Evolutionary conservation across 23 red algal genomes (phyloP), one percentile per base, ranked within the genome.

Genomic region (Gracilaria vermiculophylla): DNA sequence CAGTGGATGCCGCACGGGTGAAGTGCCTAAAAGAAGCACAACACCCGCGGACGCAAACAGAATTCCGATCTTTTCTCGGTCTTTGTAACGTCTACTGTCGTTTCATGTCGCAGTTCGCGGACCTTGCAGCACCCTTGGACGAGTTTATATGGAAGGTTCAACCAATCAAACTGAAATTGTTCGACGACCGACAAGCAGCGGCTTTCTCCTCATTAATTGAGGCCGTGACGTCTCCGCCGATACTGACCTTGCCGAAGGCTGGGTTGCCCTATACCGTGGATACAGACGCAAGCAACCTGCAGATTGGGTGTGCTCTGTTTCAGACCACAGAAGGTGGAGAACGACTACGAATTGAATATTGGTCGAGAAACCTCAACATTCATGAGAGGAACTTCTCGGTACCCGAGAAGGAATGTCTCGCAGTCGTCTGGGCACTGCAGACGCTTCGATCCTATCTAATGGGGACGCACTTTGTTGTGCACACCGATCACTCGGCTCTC

Each of bases 21-120:
- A 66, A 71, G 3, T 37, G 61, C 24, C 37, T 83, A n/a, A 51
- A 55, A 25, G 33, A 71, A 28, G 48, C 44, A 24, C 17, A 29
- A 27, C 62, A 65, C 32, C 88, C 61, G 34, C 33, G 62, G 21
- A 82, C 33, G 20, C 36, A 69, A 21, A 92, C 53, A 16, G 60
- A 92, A 56, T 23, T 82, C 13, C 57, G 47, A 34, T 81, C 58
- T n/a, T n/a, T n/a, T n/a, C n/a, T n/a, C n/a, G n/a, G n/a, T n/a
- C n/a, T n/a, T n/a, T n/a, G n/a, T n/a, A 81, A 80, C 20, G 32
- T 92, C 8, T 92, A 92, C 44, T 54, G 41, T 50, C 34, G 76
- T 15, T 82, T 92, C 60, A 53, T 92, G 7, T 23, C 28, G 48
- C 39, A 64, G 28, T 92, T 82, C 21, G 62, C 88, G 37, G 19